Evolutionary conservation across 306 rosid genomes (phyloP), one percentile per base, ranked within the genome.

Genomic region (Spatholobus suberectus): DNA sequence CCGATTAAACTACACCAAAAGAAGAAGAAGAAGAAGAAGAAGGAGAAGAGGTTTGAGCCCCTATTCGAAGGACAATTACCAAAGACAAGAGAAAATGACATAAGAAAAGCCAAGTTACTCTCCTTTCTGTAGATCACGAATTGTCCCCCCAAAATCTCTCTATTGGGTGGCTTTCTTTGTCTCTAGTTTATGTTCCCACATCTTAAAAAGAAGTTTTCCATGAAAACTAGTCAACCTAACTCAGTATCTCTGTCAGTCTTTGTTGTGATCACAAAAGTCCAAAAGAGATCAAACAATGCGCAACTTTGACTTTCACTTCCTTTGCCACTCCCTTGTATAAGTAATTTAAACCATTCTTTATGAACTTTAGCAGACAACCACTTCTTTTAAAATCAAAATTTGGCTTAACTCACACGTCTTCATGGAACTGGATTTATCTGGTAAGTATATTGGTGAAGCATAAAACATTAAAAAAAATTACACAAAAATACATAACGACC

Each of bases 241-340:
- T 83, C 68, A 87, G 93, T 91, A 91, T 92, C 96, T 89, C 13
- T 95, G 91, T 89, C 94, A 86, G 88, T 62, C 88, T 81, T 88
- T 82, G 82, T 59, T 86, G 82, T 66, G 90, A 93, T 92, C 96
- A 85, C 86, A 92, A 93, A 88, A 90, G 61, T 93, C 97, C 98
- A 92, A 85, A 70, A 38, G 1, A 77, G 51, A 86, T 89, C 96
- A 88, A 89, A 93, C 97, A 92, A 85, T 83, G 86, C 81, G 88
- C 62, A 86, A 86, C 89, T 89, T 95, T 89, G 97, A 95, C 97
- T 89, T 93, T 87, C 93, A 84, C 89, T 85, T 82, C 78, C 83
- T 70, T 66, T 70, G 44, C 80, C 47, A 78, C 81, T 77, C 51
- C 57, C 67, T 84, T 75, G 70, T 49, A 4, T 41, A 9, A 61